Evolutionary conservation across 108 stramenopile genomes (phyloP).

Genomic region (Cyclotella kingstonii): DNA sequence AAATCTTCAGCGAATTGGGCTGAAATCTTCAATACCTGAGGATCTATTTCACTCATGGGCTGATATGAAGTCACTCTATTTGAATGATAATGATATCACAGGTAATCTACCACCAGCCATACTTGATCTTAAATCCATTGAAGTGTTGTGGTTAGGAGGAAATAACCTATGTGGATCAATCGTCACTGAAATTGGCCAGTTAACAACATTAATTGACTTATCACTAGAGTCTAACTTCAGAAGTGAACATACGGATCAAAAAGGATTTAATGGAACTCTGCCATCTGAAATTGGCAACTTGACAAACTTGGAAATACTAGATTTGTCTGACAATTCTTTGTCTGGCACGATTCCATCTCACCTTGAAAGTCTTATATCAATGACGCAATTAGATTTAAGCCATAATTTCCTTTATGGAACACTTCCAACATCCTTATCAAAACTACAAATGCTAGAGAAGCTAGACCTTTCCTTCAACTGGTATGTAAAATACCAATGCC

Average conservation of each 20-base stretch:
- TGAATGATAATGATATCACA: conserved; percentile 56
- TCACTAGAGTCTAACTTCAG: conserved; percentile 38
- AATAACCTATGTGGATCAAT: conserved; percentile 45
- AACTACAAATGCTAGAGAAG: conserved; percentile 36
- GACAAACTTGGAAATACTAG: conserved; percentile 28
- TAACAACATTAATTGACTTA: conserved; percentile 27
- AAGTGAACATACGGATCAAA: conserved; percentile 12
- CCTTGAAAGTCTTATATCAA: conserved; percentile 33
- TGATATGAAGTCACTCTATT: conserved; percentile 44
- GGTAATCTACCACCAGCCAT: conserved; percentile 43
- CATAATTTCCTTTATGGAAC: conserved; percentile 34
- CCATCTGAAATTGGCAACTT: conserved; percentile 29
- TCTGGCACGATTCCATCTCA: conserved; percentile 30
- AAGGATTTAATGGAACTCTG: conserved; percentile 18
- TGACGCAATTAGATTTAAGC: conserved; percentile 29
- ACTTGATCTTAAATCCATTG: conserved; percentile 19
- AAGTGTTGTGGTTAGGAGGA: conserved; percentile 41
- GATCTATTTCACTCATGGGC: conserved; percentile 18
- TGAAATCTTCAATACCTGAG: conserved; percentile 27
- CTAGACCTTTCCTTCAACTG: conserved; percentile 40
- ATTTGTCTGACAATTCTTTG: conserved; percentile 26
- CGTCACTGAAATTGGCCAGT: conserved; percentile 30
- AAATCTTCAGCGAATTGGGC: conserved; percentile 24
- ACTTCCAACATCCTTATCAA: conserved; percentile 25
- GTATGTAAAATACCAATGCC: no score